Evolutionary conservation across 1,139 yeast genomes (phyloP).

Genomic region (Geotrichum aggregatum): DNA sequence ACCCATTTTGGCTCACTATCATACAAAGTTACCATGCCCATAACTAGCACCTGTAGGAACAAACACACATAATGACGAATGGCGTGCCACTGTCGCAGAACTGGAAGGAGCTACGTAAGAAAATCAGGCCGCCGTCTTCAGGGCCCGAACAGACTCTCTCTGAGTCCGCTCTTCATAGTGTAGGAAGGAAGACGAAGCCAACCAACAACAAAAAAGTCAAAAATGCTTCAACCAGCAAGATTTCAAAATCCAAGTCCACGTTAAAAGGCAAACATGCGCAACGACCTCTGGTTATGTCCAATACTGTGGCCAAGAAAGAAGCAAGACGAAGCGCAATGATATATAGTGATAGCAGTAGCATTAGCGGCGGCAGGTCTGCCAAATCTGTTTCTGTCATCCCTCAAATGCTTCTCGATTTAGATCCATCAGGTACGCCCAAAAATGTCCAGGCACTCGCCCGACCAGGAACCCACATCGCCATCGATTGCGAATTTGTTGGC

Average conservation of each 20-base stretch:
- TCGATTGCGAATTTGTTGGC: conserved; percentile 95
- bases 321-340: too few relatives aligned
- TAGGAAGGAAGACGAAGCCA: not conserved
- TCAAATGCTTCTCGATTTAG: conserved; percentile 9
- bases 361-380: too few relatives aligned
- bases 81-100: conserved; percentile 24
- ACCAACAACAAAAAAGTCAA: not conserved
- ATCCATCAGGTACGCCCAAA: conserved; percentile 22
- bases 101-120: conserved; percentile 27
- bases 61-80: not conserved
- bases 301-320: too few relatives aligned
- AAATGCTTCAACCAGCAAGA: not conserved
- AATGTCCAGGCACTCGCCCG: conserved; percentile 12
- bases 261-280: too few relatives aligned
- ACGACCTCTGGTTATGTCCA: too few relatives aligned
- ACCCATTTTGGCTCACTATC: too few relatives aligned
- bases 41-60: too few relatives aligned
- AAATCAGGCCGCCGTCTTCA: not conserved
- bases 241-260: not conserved
- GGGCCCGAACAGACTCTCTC: too few relatives aligned
- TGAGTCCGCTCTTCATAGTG: not conserved
- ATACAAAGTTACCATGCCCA: too few relatives aligned
- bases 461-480: conserved; percentile 68
- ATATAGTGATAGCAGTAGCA: too few relatives aligned
- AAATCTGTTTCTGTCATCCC: not conserved